Conservation (phyloP, 306 rosid species). For the Nissolia schottii region DNA sequence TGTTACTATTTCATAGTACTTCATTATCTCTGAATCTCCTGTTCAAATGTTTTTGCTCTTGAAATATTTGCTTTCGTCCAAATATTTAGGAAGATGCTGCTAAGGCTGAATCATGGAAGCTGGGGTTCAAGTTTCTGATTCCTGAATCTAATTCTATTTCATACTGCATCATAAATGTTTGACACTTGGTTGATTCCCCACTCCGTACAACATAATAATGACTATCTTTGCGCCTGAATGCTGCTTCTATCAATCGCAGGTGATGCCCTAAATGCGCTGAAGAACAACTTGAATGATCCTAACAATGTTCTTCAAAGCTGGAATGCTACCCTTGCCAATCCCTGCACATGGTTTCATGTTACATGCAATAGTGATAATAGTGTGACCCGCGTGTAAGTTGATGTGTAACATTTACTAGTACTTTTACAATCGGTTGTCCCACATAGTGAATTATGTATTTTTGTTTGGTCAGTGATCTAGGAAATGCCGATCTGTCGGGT, state of each 20-base stretch:
- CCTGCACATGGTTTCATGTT: conserved; percentile 97
- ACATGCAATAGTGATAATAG: conserved; percentile 73
- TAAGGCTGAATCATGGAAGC: conserved; percentile 1
- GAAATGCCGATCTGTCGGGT: conserved; percentile 91
- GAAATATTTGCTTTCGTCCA: background rate
- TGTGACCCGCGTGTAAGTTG: conserved; percentile 95
- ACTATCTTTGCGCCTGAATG: conserved; percentile 18
- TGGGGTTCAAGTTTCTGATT: conserved; percentile 14
- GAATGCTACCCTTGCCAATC: conserved; percentile 91
- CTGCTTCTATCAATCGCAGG: conserved; percentile 47
- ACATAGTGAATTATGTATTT: conserved; percentile 3
- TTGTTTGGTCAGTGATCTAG: conserved; percentile 71
- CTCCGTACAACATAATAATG: background rate
- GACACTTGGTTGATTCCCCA: background rate
- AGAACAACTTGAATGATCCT: conserved; percentile 71
- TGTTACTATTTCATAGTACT: background rate
- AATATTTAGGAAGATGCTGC: background rate
- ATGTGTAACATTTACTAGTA: background rate
- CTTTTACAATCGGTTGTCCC: background rate
- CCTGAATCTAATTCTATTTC: background rate
- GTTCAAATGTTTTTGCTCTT: background rate
- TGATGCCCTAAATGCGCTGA: conserved; percentile 87
- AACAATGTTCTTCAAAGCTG: conserved; percentile 86
- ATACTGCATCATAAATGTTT: background rate
- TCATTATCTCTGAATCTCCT: conserved; percentile 7